These are phyloP conservation scores for Diddensiella transvaalensis DNA, from an alignment of 805 yeast species.

Conservation along the genomic window DNA sequence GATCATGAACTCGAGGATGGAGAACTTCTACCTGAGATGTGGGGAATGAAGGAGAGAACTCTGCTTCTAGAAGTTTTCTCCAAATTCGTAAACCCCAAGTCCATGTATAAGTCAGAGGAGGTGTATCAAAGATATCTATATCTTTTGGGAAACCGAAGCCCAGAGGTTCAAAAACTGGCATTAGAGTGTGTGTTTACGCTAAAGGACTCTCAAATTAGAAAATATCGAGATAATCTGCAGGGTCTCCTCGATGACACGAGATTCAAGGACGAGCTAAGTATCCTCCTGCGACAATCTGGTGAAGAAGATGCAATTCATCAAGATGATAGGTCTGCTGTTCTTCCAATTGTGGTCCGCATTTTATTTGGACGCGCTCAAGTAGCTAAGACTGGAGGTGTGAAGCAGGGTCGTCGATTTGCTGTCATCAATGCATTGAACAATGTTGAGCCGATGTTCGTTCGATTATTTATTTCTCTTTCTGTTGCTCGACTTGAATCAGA, in stretches of 20 bases:
- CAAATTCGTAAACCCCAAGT: conserved; percentile 59
- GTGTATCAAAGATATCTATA: conserved; percentile 52
- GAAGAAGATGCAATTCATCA: conserved; percentile 49
- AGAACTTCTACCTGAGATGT: conserved; percentile 19
- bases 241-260: conserved; percentile 77
- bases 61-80: conserved; percentile 57
- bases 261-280: conserved; percentile 79
- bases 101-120: conserved; percentile 48
- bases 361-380: conserved; percentile 84
- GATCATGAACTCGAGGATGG: conserved; percentile 29
- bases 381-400: conserved; percentile 61
- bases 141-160: conserved; percentile 57
- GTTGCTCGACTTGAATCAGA: conserved; percentile 48
- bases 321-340: conserved; percentile 53
- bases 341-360: conserved; percentile 73
- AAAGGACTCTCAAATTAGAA: conserved; percentile 53
- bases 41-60: conserved; percentile 30
- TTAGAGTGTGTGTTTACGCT: conserved; percentile 64
- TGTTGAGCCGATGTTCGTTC: conserved; percentile 42
- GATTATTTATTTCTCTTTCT: conserved; percentile 60
- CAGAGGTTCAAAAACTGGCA: conserved; percentile 68
- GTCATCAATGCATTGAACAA: conserved; percentile 35
- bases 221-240: conserved; percentile 67
- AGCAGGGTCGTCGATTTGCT: conserved; percentile 59
- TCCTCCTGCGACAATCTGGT: conserved; percentile 53